A percentile compares a stretch with the other conserved stretches of the same genome.
phyloP scores from a whole-genome alignment of 2,329 filamentous ascomycete species.

The Beauveria sp. region DNA sequence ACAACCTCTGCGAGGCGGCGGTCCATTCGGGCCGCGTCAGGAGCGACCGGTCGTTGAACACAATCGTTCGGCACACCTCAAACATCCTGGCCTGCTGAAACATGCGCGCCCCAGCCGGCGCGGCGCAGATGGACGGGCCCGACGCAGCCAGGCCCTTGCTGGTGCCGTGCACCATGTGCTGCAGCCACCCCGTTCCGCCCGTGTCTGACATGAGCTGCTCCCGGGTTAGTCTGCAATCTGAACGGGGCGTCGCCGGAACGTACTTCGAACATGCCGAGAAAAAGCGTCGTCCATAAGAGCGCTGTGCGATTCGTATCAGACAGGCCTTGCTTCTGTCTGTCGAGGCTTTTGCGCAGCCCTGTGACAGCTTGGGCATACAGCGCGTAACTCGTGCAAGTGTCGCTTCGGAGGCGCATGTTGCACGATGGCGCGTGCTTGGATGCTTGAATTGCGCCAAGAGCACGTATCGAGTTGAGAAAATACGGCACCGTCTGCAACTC shows the following conservation, averaged over 20 bases:
- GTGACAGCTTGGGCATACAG: conserved; percentile 22
- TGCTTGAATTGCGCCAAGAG: conserved; percentile 25
- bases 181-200: conserved; percentile 25
- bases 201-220: conserved; percentile 25
- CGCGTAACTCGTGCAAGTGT: conserved; percentile 14
- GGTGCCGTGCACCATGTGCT: conserved; percentile 28
- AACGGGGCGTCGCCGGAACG: not conserved
- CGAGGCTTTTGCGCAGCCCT: conserved; percentile 15
- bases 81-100: conserved; percentile 25
- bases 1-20: not conserved
- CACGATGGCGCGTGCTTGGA: conserved; percentile 13
- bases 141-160: conserved; percentile 23
- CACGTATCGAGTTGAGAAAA: conserved; percentile 22
- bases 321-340: conserved; percentile 14
- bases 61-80: conserved; percentile 25
- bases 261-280: conserved; percentile 29
- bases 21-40: conserved; percentile 21
- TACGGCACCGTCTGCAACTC: conserved; percentile 13
- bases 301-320: conserved; percentile 10
- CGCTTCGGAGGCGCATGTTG: not conserved
- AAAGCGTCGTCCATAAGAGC: conserved; percentile 25
- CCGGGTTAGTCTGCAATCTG: not conserved
- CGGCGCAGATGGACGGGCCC: conserved; percentile 19
- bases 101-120: conserved; percentile 19
- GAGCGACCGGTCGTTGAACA: conserved; percentile 23